phyloP scores from a whole-genome alignment of 768 basidiomycete genomes.

The Mycena pura region DNA sequence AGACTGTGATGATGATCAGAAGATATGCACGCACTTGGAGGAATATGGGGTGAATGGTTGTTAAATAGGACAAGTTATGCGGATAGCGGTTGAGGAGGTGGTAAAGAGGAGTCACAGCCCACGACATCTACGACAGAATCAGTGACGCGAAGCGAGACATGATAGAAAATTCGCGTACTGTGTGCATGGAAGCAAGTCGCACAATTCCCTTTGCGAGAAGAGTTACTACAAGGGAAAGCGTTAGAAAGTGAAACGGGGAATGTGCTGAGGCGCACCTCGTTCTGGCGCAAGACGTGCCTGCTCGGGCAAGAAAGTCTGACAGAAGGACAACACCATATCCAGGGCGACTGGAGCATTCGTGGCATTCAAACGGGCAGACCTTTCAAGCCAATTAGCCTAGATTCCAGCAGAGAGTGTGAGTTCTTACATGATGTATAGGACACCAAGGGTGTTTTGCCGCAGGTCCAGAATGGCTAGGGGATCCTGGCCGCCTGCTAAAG shows the following conservation, averaged over 20 bases:
- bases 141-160: not conserved
- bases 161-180: conserved; percentile 48
- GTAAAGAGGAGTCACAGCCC: conserved; percentile 64
- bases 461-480: conserved; percentile 67
- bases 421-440: conserved; percentile 77
- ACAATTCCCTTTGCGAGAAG: conserved; percentile 70
- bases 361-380: conserved; percentile 63
- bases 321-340: conserved; percentile 60
- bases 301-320: conserved; percentile 63
- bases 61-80: conserved; percentile 62
- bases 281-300: conserved; percentile 74
- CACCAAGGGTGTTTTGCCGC: conserved; percentile 63
- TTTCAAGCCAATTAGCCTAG: conserved; percentile 30
- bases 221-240: conserved; percentile 53
- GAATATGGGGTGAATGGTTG: conserved; percentile 74
- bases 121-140: conserved; percentile 34
- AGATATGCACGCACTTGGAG: conserved; percentile 53
- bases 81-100: conserved; percentile 70
- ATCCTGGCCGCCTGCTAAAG: conserved; percentile 67
- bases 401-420: not conserved
- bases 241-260: conserved; percentile 4
- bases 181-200: conserved; percentile 51
- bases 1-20: conserved; percentile 6
- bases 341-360: conserved; percentile 49
- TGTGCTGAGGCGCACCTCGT: conserved; percentile 52